A percentile compares a stretch with the other conserved stretches of the same genome.
phyloP scores from a whole-genome alignment of 2,329 filamentous ascomycete genomes.

The Cladosporium austrohemisphaericum region DNA sequence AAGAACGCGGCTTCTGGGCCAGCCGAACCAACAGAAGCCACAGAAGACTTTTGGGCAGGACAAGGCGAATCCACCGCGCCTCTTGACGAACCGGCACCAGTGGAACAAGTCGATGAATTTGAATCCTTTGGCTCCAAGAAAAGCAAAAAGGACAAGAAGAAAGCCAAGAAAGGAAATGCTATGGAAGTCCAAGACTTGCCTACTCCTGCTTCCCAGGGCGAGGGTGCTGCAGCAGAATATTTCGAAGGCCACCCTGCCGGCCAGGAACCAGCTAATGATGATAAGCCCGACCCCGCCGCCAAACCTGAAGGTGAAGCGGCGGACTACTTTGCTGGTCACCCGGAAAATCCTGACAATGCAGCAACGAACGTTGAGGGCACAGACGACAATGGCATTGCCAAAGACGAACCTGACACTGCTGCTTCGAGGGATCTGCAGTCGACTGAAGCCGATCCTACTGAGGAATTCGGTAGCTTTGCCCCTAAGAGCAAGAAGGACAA shows the following conservation, averaged over 20 bases:
- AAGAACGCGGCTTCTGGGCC: background rate
- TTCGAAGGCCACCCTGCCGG: background rate
- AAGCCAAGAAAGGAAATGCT: constrained; percentile 25
- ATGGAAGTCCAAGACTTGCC: background rate
- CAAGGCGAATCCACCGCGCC: background rate
- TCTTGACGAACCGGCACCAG: background rate
- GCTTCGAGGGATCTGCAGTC: constrained; percentile 18
- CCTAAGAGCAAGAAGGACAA: constrained; percentile 41
- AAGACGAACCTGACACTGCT: background rate
- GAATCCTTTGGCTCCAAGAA: constrained; percentile 21
- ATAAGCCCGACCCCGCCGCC: background rate
- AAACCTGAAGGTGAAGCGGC: background rate
- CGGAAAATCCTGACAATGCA: background rate
- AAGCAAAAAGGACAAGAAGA: constrained; percentile 36
- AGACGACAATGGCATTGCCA: background rate
- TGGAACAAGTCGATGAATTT: constrained; percentile 15
- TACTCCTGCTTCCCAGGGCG: background rate
- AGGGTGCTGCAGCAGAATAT: background rate
- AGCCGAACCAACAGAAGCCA: background rate
- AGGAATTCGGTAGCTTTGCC: constrained; percentile 17
- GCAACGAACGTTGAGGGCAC: background rate
- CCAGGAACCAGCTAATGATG: background rate
- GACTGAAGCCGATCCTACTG: constrained; percentile 11
- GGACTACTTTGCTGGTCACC: constrained; percentile 4
- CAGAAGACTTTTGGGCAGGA: constrained; percentile 12